These are phyloP conservation scores for Penicillium longicatenatum DNA, from an alignment of 495 filamentous ascomycete genomes.

Conservation along the genomic window DNA sequence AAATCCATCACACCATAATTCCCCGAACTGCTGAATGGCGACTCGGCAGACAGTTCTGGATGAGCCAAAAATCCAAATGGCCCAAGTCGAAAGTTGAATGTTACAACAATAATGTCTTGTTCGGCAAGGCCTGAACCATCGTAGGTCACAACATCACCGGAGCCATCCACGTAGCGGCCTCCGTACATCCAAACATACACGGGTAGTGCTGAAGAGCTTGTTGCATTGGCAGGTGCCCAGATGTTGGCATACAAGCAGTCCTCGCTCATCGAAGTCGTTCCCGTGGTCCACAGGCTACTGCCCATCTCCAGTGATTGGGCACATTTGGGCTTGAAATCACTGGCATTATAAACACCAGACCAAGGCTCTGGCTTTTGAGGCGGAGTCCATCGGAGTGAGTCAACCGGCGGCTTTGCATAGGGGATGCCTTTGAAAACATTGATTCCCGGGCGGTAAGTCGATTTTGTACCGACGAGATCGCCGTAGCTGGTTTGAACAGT, in stretches of 20 bases:
- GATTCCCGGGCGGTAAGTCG: constrained; percentile 13
- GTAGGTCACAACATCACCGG: constrained; percentile 27
- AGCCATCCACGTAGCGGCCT: constrained; percentile 28
- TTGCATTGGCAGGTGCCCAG: constrained; percentile 6
- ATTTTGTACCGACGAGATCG: not conserved
- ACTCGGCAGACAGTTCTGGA: constrained; percentile 11
- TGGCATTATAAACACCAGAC: constrained; percentile 21
- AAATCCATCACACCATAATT: constrained; percentile 44
- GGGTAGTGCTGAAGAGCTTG: constrained; percentile 9
- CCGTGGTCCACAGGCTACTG: not conserved
- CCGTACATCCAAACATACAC: constrained; percentile 35
- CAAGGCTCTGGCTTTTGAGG: constrained; percentile 14
- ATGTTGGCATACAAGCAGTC: constrained; percentile 33
- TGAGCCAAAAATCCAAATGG: constrained; percentile 38
- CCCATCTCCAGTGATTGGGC: constrained; percentile 29
- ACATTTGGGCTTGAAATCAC: constrained; percentile 25
- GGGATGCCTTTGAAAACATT: constrained; percentile 31
- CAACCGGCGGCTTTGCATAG: constrained; percentile 27
- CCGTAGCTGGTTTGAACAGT: too few species aligned
- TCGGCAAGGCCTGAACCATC: constrained; percentile 29
- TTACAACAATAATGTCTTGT: constrained; percentile 32
- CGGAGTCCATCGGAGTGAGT: constrained; percentile 29
- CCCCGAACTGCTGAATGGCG: constrained; percentile 33
- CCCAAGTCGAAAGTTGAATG: constrained; percentile 32
- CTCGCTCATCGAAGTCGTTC: constrained; percentile 26